phyloP scores from a whole-genome alignment of 2,329 filamentous ascomycete species.

The Trichoderma simmonsii region DNA sequence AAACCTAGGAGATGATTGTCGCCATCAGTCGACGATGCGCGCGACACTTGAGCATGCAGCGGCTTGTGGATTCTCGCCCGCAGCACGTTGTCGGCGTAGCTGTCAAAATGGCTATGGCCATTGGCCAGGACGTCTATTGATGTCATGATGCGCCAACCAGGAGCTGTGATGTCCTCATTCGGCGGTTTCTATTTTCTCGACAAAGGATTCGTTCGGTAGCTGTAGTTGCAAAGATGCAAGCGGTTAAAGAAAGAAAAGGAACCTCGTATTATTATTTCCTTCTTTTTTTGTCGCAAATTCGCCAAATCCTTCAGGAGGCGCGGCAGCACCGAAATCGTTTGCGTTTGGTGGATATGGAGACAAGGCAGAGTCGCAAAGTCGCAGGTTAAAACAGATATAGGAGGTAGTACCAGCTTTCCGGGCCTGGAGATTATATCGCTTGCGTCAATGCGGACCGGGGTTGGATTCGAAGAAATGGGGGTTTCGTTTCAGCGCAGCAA shows the following conservation, averaged over 20 bases:
- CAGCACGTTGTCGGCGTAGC: constrained; percentile 38
- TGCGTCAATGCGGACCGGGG: not conserved
- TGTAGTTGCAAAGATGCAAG: not conserved
- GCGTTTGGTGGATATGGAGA: no score
- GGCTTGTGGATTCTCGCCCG: constrained; percentile 51
- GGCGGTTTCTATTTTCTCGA: not conserved
- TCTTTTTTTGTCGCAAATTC: not conserved
- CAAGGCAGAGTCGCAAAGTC: not conserved
- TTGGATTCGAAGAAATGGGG: not conserved
- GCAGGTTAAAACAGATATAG: not conserved
- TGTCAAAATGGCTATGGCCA: constrained; percentile 22
- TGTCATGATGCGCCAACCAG: constrained; percentile 13
- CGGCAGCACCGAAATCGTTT: not conserved
- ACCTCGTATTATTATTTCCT: not conserved
- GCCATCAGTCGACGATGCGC: constrained; percentile 33
- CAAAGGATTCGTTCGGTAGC: not conserved
- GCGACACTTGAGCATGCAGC: constrained; percentile 46
- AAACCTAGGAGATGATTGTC: constrained; percentile 34
- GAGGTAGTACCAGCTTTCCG: not conserved
- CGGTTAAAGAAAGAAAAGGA: not conserved
- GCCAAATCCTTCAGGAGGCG: not conserved
- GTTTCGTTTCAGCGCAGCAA: no score
- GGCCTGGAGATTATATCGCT: not conserved
- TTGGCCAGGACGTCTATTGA: constrained; percentile 29
- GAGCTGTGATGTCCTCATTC: constrained; percentile 19